phyloP scores from a whole-genome alignment of 306 rosid species.

The Sicyos edulis region DNA sequence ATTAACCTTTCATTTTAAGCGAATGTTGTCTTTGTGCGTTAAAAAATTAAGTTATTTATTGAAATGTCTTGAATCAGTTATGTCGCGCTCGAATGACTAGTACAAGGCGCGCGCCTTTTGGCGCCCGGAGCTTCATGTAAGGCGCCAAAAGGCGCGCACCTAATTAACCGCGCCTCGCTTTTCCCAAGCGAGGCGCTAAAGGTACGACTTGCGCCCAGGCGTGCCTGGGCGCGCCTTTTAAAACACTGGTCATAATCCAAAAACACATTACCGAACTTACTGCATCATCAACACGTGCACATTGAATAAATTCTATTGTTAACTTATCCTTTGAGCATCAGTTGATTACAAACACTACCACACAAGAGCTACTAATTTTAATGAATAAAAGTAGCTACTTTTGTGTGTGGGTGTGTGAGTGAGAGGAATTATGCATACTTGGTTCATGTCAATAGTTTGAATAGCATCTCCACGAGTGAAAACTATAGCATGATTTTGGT shows the following conservation, averaged over 20 bases:
- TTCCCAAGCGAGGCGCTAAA: too few relatives aligned
- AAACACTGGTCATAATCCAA: neutral
- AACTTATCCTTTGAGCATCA: neutral
- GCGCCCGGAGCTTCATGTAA: too few relatives aligned
- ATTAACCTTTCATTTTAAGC: too few relatives aligned
- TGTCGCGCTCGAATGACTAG: too few relatives aligned
- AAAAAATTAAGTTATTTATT: too few relatives aligned
- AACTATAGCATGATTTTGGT: conserved; percentile 93
- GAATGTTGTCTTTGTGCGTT: too few relatives aligned
- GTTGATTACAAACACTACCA: neutral
- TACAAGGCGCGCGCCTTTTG: too few relatives aligned
- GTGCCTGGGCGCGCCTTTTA: too few relatives aligned
- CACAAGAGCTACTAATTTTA: neutral
- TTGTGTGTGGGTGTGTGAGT: neutral
- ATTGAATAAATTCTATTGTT: neutral
- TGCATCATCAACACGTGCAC: neutral
- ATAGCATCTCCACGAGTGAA: conserved; percentile 98
- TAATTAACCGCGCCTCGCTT: too few relatives aligned
- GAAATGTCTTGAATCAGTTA: too few relatives aligned
- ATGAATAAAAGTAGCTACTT: neutral
- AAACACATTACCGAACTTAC: neutral
- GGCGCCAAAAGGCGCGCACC: too few relatives aligned
- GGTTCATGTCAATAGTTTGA: conserved; percentile 98
- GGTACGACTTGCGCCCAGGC: too few relatives aligned
- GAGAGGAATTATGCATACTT: conserved; percentile 38